Percentiles rank a stretch among this genome's conserved stretches.
Evolutionary conservation across 2,329 filamentous ascomycete genomes (phyloP).

Genomic region (Phaeosphaeriaceae sp.): DNA sequence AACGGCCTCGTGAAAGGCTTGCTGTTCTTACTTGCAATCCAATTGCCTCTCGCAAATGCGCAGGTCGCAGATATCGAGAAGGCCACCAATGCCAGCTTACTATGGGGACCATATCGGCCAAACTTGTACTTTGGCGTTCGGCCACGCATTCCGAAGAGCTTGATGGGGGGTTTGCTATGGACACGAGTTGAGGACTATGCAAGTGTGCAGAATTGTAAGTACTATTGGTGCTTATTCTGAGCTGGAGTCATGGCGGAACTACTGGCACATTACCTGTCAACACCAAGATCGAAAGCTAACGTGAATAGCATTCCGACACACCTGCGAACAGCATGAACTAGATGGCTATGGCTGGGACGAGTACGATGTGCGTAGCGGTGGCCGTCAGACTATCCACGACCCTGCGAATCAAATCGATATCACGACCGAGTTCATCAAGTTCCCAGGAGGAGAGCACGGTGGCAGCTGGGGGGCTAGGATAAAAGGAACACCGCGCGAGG

Average conservation of each 20-base stretch:
- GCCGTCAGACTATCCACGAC: constrained; percentile 89
- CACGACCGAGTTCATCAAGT: constrained; percentile 91
- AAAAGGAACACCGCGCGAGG: constrained; percentile 77
- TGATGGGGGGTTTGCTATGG: constrained; percentile 89
- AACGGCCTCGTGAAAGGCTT: constrained; percentile 27
- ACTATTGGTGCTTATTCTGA: neutral
- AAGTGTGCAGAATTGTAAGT: constrained; percentile 77
- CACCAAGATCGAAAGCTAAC: constrained; percentile 14
- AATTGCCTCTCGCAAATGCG: constrained; percentile 34
- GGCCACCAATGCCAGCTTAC: constrained; percentile 77
- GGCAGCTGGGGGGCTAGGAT: constrained; percentile 93
- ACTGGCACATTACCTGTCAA: too few relatives aligned
- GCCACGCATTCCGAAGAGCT: constrained; percentile 79
- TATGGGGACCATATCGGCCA: constrained; percentile 95
- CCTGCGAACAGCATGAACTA: constrained; percentile 96
- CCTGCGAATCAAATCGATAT: constrained; percentile 87
- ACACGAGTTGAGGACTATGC: constrained; percentile 80
- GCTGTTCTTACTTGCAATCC: constrained; percentile 27
- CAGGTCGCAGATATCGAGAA: constrained; percentile 49
- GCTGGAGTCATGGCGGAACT: neutral
- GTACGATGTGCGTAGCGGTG: constrained; percentile 88
- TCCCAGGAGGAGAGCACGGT: constrained; percentile 82
- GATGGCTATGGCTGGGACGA: constrained; percentile 97
- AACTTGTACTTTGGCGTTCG: constrained; percentile 94
- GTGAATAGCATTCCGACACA: constrained; percentile 79